Evolutionary conservation across 2,329 filamentous ascomycete genomes (phyloP), one percentile per base, ranked within the genome.

Genomic region (Claviceps sp.): DNA sequence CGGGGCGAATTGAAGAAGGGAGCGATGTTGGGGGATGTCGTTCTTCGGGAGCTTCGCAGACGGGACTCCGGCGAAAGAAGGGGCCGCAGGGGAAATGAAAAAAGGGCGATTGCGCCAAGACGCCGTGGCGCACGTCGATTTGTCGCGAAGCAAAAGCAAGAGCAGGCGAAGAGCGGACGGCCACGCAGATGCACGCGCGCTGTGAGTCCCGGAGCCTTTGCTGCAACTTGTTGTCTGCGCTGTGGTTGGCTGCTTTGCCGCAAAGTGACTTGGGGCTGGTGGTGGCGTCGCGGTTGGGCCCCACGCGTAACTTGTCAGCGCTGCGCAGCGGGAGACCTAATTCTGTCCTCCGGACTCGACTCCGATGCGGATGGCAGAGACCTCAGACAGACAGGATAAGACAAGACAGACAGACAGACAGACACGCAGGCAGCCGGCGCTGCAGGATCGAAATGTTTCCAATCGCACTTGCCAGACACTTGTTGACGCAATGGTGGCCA

Each of bases 221-320:
- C 30, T 34, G 30, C 10, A 10, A 1, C 30, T 22, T 48, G 38
- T 30, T 17, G 47, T 38, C 22, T 38, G 38, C 30, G 39, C 48
- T 37, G 26, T 40, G 16, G 40, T 50, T 24, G 48, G 38, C 44
- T 41, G 48, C 48, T 30, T 38, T 41, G 19, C 30, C 40, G 48
- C 40, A 50, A 13, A 19, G 49, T 50, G 34, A 50, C 34, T 50
- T 43, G 46, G 30, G 42, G 2, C 49, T 46, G 41, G 49, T 37
- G 49, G 10, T 34, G 30, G 30, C 30, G 30, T 34, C 49, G 26
- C 30, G 42, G 49, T 40, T 30, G 50, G 50, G 50, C 44, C 43
- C 50, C 30, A 22, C 44, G 50, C 44, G 24, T 22, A 22, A 22
- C 22, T 37, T 47, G 50, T 51, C n/a, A 34, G 30, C 30, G 30